Evolutionary conservation across 257 asterid genomes (phyloP).

Genomic region (Solanum piurae): DNA sequence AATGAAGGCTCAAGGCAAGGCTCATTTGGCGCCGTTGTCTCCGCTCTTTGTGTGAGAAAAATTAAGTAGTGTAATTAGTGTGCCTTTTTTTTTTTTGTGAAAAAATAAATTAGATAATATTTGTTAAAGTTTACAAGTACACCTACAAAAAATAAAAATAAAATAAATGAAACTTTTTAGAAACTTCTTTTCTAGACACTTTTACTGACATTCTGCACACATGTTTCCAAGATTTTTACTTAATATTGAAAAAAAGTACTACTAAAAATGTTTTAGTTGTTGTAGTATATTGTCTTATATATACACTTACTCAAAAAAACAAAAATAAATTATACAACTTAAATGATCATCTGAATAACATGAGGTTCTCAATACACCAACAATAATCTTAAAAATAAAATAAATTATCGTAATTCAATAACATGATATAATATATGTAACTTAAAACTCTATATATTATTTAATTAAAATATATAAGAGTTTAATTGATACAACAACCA

Average conservation of each 20-base stretch:
- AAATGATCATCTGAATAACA: too few relatives aligned
- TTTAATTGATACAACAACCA: neutral
- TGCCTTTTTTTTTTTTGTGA: neutral
- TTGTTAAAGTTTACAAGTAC: neutral
- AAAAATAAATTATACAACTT: too few relatives aligned
- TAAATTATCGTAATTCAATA: too few relatives aligned
- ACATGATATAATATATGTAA: too few relatives aligned
- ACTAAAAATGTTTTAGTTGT: neutral
- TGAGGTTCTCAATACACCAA: neutral
- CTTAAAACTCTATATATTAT: neutral
- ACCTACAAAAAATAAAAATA: neutral
- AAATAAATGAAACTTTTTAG: neutral
- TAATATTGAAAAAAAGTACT: neutral
- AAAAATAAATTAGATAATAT: neutral
- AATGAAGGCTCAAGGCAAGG: constrained; percentile 26
- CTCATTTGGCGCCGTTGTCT: constrained; percentile 54
- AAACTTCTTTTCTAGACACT: constrained; percentile 30
- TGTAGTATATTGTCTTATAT: too few relatives aligned
- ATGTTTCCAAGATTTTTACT: constrained; percentile 27
- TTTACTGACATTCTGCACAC: constrained; percentile 52
- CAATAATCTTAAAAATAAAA: too few relatives aligned
- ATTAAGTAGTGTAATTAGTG: neutral
- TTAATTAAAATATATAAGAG: neutral
- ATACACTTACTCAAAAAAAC: too few relatives aligned
- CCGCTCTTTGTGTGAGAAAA: constrained; percentile 17